A percentile compares a stretch with the other conserved stretches of the same genome.
Evolutionary conservation across 345 rosid genomes (phyloP).

Genomic region (Triadica sebifera): DNA sequence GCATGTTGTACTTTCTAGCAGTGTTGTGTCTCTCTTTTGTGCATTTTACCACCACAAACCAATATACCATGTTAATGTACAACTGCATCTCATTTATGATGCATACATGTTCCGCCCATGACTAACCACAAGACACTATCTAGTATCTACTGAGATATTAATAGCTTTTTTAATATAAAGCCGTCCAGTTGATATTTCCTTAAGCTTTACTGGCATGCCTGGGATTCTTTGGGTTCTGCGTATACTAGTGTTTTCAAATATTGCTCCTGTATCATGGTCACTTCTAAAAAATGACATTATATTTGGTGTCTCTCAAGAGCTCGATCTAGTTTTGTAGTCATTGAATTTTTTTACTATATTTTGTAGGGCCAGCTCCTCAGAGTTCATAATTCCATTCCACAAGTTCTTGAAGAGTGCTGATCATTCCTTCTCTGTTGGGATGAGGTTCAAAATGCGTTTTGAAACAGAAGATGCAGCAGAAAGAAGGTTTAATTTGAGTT

Average conservation of each 20-base stretch:
- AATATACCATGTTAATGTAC: too few relatives aligned
- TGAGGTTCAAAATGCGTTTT: constrained; percentile 79
- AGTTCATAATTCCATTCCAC: constrained; percentile 60
- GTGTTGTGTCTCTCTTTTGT: too few relatives aligned
- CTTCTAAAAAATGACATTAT: neutral
- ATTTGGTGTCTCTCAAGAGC: neutral
- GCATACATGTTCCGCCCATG: too few relatives aligned
- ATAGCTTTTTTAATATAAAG: too few relatives aligned
- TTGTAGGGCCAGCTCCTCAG: constrained; percentile 68
- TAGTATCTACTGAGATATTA: neutral
- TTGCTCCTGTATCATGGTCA: neutral
- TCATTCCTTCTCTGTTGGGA: constrained; percentile 66
- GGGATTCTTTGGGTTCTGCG: too few relatives aligned
- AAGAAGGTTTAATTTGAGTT: constrained; percentile 56
- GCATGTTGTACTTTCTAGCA: too few relatives aligned
- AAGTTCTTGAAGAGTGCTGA: constrained; percentile 78
- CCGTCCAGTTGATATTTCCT: too few relatives aligned
- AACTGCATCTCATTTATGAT: too few relatives aligned
- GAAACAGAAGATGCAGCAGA: constrained; percentile 94
- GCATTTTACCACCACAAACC: too few relatives aligned
- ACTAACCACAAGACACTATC: too few relatives aligned
- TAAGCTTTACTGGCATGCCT: too few relatives aligned
- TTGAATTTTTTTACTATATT: constrained; percentile 2
- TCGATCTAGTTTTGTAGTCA: neutral
- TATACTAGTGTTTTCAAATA: neutral